These are phyloP conservation scores for Starmerella potacharoeniae DNA, from an alignment of 805 yeast genomes.

Conservation along the genomic window DNA sequence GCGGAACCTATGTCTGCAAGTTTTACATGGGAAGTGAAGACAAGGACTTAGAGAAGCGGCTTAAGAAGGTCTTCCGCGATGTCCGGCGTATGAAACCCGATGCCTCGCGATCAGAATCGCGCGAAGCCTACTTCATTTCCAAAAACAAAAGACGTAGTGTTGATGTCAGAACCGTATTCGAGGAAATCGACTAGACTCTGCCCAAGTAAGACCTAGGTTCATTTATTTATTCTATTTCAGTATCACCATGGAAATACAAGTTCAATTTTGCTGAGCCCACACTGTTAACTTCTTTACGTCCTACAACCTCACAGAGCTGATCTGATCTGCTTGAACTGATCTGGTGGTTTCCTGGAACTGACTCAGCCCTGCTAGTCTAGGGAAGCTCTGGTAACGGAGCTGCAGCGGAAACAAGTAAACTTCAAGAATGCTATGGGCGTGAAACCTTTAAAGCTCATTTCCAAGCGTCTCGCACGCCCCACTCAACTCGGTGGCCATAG, in stretches of 20 bases:
- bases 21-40: slow-evolving; percentile 79
- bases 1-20: slow-evolving; percentile 73
- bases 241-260: too few relatives aligned
- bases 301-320: too few relatives aligned
- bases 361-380: background rate
- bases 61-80: slow-evolving; percentile 46
- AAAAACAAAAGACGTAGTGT: slow-evolving; percentile 30
- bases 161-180: slow-evolving; percentile 6
- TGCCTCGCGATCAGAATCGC: slow-evolving; percentile 68
- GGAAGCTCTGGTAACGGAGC: too few relatives aligned
- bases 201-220: too few relatives aligned
- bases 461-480: background rate
- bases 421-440: background rate
- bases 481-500: background rate
- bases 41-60: slow-evolving; percentile 43
- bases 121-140: slow-evolving; percentile 73
- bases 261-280: too few relatives aligned
- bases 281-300: too few relatives aligned
- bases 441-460: slow-evolving; percentile 3
- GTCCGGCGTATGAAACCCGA: slow-evolving; percentile 68
- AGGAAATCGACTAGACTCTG: background rate
- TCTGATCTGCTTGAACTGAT: too few relatives aligned
- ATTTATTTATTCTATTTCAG: background rate
- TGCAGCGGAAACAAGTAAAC: background rate
- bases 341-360: too few relatives aligned